Evolutionary conservation across 1,284 basidiomycete species (phyloP).

Genomic region (Microbotryomycetes sp.): DNA sequence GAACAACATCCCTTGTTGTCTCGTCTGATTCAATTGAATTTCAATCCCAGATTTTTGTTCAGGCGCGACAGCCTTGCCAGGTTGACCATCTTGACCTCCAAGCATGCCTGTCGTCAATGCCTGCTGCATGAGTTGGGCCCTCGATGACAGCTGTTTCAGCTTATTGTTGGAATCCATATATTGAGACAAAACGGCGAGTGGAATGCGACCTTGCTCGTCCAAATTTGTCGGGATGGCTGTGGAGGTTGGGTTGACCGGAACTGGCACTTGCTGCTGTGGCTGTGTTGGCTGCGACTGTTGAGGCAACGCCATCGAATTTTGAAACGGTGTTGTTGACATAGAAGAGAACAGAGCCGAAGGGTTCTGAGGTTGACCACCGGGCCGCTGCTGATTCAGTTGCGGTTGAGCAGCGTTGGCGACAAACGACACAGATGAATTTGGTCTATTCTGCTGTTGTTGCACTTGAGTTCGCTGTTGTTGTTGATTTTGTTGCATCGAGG

Average conservation of each 20-base stretch:
- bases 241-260: neutral
- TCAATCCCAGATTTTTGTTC: constrained; percentile 16
- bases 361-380: neutral
- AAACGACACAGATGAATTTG: neutral
- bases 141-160: constrained; percentile 5
- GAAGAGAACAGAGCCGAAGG: neutral
- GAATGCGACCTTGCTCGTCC: constrained; percentile 12
- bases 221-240: neutral
- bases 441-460: neutral
- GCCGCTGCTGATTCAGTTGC: constrained; percentile 2
- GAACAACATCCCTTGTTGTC: constrained; percentile 1
- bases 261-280: neutral
- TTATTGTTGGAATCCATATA: constrained; percentile 15
- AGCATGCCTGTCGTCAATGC: constrained; percentile 17
- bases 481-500: neutral
- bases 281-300: constrained; percentile 15
- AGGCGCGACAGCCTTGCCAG: constrained; percentile 10
- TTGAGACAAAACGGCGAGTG: constrained; percentile 13
- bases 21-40: constrained; percentile 18
- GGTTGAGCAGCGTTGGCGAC: neutral
- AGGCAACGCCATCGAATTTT: constrained; percentile 12
- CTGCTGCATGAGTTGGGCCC: constrained; percentile 3
- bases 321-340: neutral
- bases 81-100: neutral
- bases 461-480: neutral